A percentile compares a stretch with the other conserved stretches of the same genome.
These are phyloP conservation scores for Sporothrix curviconia DNA, from an alignment of 2,329 filamentous ascomycete genomes.

Conservation along the genomic window DNA sequence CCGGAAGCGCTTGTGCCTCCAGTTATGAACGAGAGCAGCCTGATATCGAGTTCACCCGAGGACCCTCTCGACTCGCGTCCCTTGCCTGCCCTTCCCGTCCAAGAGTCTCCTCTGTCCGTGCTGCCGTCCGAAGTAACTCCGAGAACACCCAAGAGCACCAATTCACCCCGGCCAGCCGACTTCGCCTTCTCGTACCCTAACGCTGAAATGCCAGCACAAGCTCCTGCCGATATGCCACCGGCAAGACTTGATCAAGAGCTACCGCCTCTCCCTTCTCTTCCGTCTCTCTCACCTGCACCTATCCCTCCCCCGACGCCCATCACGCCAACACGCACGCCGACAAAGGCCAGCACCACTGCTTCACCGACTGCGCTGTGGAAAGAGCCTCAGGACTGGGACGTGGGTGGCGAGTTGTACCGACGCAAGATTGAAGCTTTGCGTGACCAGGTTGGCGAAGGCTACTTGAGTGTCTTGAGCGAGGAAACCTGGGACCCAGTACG, in stretches of 20 bases:
- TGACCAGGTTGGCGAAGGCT: constrained; percentile 78
- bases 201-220: constrained; percentile 1
- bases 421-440: constrained; percentile 83
- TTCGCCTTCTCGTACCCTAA: too few species aligned
- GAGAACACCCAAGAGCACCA: not conserved
- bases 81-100: not conserved
- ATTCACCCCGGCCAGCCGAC: too few species aligned
- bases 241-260: not conserved
- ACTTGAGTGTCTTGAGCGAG: constrained; percentile 79
- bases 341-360: not conserved
- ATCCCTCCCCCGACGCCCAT: not conserved
- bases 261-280: not conserved
- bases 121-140: not conserved
- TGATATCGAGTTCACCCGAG: not conserved
- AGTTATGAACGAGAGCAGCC: not conserved
- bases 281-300: not conserved
- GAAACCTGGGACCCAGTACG: constrained; percentile 54
- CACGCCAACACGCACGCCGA: constrained; percentile 12
- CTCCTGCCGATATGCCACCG: not conserved
- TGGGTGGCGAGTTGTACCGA: constrained; percentile 71
- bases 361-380: constrained; percentile 27
- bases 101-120: not conserved
- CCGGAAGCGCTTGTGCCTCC: not conserved
- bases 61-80: not conserved
- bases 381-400: constrained; percentile 53